Evolutionary conservation across 768 basidiomycete species (phyloP).

Genomic region (Mycena filopes): DNA sequence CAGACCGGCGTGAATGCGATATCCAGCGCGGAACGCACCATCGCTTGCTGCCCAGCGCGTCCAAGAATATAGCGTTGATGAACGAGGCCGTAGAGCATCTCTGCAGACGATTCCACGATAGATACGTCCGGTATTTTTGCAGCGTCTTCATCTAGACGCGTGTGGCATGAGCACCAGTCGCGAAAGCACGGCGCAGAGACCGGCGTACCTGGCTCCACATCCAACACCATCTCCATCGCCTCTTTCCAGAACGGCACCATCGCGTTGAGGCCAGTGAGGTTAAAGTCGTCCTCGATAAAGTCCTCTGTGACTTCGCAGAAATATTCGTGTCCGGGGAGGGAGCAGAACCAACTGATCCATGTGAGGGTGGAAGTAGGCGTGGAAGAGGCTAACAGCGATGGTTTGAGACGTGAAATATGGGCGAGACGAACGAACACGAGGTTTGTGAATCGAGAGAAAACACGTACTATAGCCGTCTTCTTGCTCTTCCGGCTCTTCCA

Average conservation of each 20-base stretch:
- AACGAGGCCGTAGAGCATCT: conserved; percentile 96
- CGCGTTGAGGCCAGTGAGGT: conserved; percentile 93
- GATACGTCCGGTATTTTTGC: conserved; percentile 98
- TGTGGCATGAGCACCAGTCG: conserved; percentile 19
- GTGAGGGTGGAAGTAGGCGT: conserved; percentile 92
- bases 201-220: conserved; percentile 94
- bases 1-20: conserved; percentile 19
- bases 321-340: conserved; percentile 95
- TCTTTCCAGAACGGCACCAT: conserved; percentile 99
- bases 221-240: conserved; percentile 99
- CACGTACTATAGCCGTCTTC: conserved; percentile 84
- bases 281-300: conserved; percentile 99
- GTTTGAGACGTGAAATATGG: conserved; percentile 34
- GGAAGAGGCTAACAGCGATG: conserved; percentile 73
- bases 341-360: conserved; percentile 98
- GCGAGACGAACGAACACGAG: conserved; percentile 28
- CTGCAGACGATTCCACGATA: conserved; percentile 97
- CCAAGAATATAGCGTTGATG: conserved; percentile 98
- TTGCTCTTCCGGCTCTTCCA: conserved; percentile 85
- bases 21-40: conserved; percentile 67
- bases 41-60: conserved; percentile 90
- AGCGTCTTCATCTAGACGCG: conserved; percentile 83
- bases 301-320: conserved; percentile 98
- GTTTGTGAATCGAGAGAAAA: conserved; percentile 33
- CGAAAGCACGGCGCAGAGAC: conserved; percentile 25